Base-by-base conservation (phyloP, 805 yeast genomes). In the Monosporozyma servazzii region DNA sequence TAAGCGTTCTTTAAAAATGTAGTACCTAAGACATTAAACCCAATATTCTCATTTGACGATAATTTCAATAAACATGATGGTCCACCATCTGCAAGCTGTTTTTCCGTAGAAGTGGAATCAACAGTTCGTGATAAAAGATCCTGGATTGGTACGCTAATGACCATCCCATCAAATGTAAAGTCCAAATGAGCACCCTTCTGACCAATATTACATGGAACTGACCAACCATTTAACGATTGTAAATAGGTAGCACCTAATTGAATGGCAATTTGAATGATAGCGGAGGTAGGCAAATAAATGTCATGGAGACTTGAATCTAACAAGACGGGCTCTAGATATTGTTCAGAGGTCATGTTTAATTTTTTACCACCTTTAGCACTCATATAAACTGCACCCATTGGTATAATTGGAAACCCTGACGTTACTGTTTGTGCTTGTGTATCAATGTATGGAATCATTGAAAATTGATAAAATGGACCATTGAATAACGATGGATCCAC, bases 171-270 rank as follows among this genome's bases (percentile, higher is more conserved):
- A 59, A 86, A 71, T 20, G 68, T 57, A 60, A 84, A 76, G 47
- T 75, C 72, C 8, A 86, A 50, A 0, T 75, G 67, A 1, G 87
- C 88, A 23, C 74, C 65, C 8, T 75, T 57, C 4, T 66, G 58
- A 1, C 72, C 74, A 15, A 83, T 67, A 11, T 75, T 67, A 68
- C 93, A 86, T 52, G 76, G 76, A 13, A 82, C 82, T 15, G 83
- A 58, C 91, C 91, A 86, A 17, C 74, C 59, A 23, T 69, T 70
- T 6, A 72, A 59, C 5, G 71, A 69, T 3, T 67, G 63, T 3
- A 77, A 73, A 61, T 78, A 86, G 55, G 73, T 77, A 0, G 91
- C 91, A 59, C 82, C 81, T 40, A 82, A 68, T 65, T 86, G 90
- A 25, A 84, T 72, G 0, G 90, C 88, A 30, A 86, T 65, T 56